Evolutionary conservation across 495 filamentous ascomycete species (phyloP).

Genomic region (Aspergillus steynii): DNA sequence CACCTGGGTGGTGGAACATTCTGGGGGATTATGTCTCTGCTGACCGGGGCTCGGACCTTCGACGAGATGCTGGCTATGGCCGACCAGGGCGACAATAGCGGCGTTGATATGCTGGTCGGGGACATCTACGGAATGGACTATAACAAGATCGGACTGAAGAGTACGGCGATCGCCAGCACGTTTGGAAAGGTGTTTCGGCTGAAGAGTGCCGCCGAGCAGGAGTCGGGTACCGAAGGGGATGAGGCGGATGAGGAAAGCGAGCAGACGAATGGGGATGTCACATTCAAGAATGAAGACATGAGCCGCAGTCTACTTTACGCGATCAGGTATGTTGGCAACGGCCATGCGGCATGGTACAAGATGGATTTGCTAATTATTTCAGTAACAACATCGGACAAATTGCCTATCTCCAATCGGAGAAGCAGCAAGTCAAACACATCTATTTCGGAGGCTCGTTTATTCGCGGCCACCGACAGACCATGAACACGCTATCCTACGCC

Average conservation of each 20-base stretch:
- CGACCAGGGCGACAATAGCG: slow-evolving; percentile 86
- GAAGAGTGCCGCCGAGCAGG: slow-evolving; percentile 71
- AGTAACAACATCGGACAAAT: slow-evolving; percentile 99
- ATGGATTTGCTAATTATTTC: slow-evolving; percentile 20
- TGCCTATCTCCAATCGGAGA: slow-evolving; percentile 90
- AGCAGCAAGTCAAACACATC: slow-evolving; percentile 85
- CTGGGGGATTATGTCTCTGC: slow-evolving; percentile 87
- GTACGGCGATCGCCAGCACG: slow-evolving; percentile 88
- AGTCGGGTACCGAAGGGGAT: neutral
- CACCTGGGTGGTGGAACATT: slow-evolving; percentile 94
- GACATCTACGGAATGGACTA: slow-evolving; percentile 98
- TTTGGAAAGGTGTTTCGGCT: slow-evolving; percentile 95
- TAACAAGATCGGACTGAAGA: slow-evolving; percentile 90
- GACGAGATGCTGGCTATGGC: slow-evolving; percentile 96
- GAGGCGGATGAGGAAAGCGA: slow-evolving; percentile 66
- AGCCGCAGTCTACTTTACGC: slow-evolving; percentile 78
- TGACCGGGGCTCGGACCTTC: slow-evolving; percentile 87
- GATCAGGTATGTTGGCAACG: slow-evolving; percentile 52
- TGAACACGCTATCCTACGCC: slow-evolving; percentile 93
- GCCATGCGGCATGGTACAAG: neutral
- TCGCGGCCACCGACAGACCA: slow-evolving; percentile 92
- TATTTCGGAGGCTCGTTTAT: slow-evolving; percentile 99
- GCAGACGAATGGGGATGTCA: slow-evolving; percentile 34
- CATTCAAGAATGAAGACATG: slow-evolving; percentile 65
- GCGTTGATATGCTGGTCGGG: slow-evolving; percentile 95